Evolutionary conservation across 2,329 filamentous ascomycete species (phyloP).

Genomic region (Myriosclerotinia scirpicola): DNA sequence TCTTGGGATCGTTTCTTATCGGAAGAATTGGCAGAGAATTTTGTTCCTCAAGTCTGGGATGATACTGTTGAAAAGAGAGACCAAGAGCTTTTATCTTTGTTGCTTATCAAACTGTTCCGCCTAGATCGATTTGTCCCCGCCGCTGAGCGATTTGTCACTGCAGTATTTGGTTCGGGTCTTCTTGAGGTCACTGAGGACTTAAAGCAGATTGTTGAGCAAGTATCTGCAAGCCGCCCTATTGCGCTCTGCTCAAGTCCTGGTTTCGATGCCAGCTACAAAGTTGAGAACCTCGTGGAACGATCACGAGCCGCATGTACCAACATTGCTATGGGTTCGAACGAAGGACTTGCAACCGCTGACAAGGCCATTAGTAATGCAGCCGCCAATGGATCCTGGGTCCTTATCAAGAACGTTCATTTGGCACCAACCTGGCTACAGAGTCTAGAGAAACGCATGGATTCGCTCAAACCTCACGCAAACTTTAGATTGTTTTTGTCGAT

Average conservation of each 20-base stretch:
- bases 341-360: slow-evolving; percentile 87
- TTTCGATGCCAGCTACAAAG: slow-evolving; percentile 99
- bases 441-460: slow-evolving; percentile 93
- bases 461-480: slow-evolving; percentile 87
- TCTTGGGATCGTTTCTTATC: slow-evolving; percentile 81
- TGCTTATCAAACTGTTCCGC: slow-evolving; percentile 91
- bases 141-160: slow-evolving; percentile 83
- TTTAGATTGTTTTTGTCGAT: slow-evolving; percentile 97
- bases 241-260: slow-evolving; percentile 92
- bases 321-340: slow-evolving; percentile 98
- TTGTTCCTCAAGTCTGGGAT: slow-evolving; percentile 75
- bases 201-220: slow-evolving; percentile 78
- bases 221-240: slow-evolving; percentile 80
- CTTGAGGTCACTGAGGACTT: slow-evolving; percentile 86
- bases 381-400: slow-evolving; percentile 89
- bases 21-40: slow-evolving; percentile 84
- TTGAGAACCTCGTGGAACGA: slow-evolving; percentile 88
- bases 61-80: slow-evolving; percentile 65
- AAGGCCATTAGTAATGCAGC: slow-evolving; percentile 93
- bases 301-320: slow-evolving; percentile 83
- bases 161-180: slow-evolving; percentile 80
- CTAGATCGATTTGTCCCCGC: slow-evolving; percentile 93
- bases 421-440: slow-evolving; percentile 96
- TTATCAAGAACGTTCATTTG: slow-evolving; percentile 98
- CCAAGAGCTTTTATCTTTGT: slow-evolving; percentile 75